These are phyloP conservation scores for Globisporangium megalacanthum DNA, from an alignment of 352 stramenopile genomes.

Conservation along the genomic window DNA sequence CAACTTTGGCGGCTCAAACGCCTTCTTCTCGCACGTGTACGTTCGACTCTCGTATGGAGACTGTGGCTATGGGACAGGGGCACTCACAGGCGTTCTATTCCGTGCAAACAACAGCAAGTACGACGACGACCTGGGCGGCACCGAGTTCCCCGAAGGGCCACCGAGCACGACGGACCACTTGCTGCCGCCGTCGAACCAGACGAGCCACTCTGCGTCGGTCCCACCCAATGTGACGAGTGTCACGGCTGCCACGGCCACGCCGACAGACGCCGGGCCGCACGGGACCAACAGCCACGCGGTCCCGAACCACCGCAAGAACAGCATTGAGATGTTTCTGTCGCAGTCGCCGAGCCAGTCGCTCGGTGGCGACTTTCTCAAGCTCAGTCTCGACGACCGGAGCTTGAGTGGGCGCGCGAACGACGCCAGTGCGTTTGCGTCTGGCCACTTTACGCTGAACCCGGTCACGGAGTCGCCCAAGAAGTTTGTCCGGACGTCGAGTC, in stretches of 20 bases:
- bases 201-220: constrained; percentile 19
- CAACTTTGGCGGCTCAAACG: constrained; percentile 28
- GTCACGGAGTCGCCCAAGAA: constrained; percentile 39
- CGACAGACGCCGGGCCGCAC: background rate
- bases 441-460: constrained; percentile 47
- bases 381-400: constrained; percentile 61
- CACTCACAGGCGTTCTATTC: background rate
- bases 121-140: constrained; percentile 20
- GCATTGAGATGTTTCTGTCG: constrained; percentile 86
- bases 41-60: background rate
- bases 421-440: constrained; percentile 25
- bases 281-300: background rate
- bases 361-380: constrained; percentile 70
- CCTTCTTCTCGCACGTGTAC: constrained; percentile 45
- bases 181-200: constrained; percentile 31
- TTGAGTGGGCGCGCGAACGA: constrained; percentile 31
- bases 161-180: constrained; percentile 20
- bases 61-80: too few species aligned
- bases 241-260: background rate
- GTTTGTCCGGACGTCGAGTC: constrained; percentile 17
- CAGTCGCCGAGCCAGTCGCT: constrained; percentile 76
- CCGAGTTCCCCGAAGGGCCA: constrained; percentile 3
- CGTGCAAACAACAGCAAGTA: constrained; percentile 20
- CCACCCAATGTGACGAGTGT: background rate
- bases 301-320: constrained; percentile 72